Conservation (phyloP, 2,329 filamentous ascomycete species). For the Cercospora sp. region DNA sequence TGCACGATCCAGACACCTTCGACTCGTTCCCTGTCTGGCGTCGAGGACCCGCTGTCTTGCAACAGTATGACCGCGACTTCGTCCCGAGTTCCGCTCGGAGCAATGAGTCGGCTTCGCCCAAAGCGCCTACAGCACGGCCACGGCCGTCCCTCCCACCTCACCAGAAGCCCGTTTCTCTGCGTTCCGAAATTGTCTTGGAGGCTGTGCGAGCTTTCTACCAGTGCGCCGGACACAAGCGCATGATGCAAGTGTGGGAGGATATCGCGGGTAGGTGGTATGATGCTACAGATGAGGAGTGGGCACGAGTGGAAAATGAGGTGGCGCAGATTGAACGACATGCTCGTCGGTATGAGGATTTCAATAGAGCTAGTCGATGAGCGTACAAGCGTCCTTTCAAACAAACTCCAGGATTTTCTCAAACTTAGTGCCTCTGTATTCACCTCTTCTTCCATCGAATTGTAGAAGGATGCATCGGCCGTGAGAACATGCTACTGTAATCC, state of each 20-base stretch:
- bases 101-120: neutral
- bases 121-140: neutral
- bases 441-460: neutral
- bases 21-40: conserved; percentile 1
- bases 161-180: conserved; percentile 33
- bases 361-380: neutral
- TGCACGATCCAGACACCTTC: neutral
- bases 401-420: neutral
- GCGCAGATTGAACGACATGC: conserved; percentile 12
- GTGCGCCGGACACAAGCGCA: conserved; percentile 55
- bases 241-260: conserved; percentile 58
- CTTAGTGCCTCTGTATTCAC: too few species aligned
- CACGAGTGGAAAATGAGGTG: conserved; percentile 10
- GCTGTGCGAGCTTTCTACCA: conserved; percentile 64
- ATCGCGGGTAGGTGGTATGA: conserved; percentile 42
- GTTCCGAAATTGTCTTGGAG: conserved; percentile 58
- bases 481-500: conserved; percentile 61
- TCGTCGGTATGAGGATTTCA: conserved; percentile 7
- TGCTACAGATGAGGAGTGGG: conserved; percentile 5
- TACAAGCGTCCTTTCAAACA: neutral
- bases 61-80: neutral
- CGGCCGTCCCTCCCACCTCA: neutral
- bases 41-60: neutral
- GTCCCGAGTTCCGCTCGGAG: neutral
- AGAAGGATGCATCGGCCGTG: conserved; percentile 38